Base-by-base conservation (phyloP, 2,329 filamentous ascomycete species). In the Trichoderma sp. region DNA sequence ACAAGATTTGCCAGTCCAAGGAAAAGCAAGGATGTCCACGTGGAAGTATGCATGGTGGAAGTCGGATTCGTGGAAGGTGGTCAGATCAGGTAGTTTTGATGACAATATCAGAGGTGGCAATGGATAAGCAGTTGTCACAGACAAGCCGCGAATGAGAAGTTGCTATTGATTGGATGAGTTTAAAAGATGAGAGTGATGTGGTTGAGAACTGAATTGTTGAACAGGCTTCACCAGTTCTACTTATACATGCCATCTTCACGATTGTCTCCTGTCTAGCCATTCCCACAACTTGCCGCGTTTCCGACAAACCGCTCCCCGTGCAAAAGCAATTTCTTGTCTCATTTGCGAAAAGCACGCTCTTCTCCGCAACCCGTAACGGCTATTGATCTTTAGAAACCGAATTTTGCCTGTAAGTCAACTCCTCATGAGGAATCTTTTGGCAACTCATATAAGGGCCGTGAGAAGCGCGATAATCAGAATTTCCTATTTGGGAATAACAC, bases 391-490 rank as follows among this genome's bases (percentile, higher is more conserved):
- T 34, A n/a, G 64, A 67, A 53, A 57, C 64, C 12, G 20, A 67
- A n/a, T 20, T 23, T 39, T 30, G 32, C 55, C 15, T 55, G 58
- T 28, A 43, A 53, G 43, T 20, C 17, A 32, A 20, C 65, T 58
- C 65, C 53, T 59, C 53, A 47, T 62, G 67, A 69, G 67, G 57
- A 69, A 69, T 69, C 58, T 69, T 62, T 62, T 55, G 7, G 28
- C 28, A 47, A 28, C 36, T 34, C 30, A 20, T 26, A 20, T n/a
- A 17, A 26, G 23, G 30, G 39, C 39, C 36, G 11, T 28, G 13
- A 66, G 28, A 34, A n/a, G 15, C 15, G 57, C 26, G 59, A 55
- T 70, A 50, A 70, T 70, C 68, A 70, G 26, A 70, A 70, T 70
- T 70, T 20, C 68, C 68, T 32, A 39, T 43, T 63, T 55, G 34